phyloP scores from a whole-genome alignment of 345 rosid genomes.

The Gynandropsis gynandra region DNA sequence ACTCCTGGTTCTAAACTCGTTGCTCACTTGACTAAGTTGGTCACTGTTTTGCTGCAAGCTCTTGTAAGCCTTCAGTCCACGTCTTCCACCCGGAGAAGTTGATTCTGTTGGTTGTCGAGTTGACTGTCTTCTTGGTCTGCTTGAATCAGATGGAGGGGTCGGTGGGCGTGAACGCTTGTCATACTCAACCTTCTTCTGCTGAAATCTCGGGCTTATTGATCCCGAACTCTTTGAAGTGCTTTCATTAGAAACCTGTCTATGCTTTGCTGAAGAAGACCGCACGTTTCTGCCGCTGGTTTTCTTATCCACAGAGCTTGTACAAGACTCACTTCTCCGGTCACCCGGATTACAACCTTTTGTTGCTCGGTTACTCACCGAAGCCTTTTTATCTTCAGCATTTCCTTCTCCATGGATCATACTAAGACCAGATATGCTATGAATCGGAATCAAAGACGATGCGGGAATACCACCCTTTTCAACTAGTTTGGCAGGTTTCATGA shows the following conservation, averaged over 20 bases:
- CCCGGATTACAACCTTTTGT: constrained; percentile 40
- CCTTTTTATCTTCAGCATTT: constrained; percentile 28
- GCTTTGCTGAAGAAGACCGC: constrained; percentile 34
- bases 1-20: constrained; percentile 59
- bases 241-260: constrained; percentile 41
- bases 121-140: constrained; percentile 40
- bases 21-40: constrained; percentile 68
- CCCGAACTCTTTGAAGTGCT: constrained; percentile 42
- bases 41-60: constrained; percentile 48
- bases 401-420: constrained; percentile 33
- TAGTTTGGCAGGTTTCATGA: constrained; percentile 88
- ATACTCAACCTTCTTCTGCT: constrained; percentile 54
- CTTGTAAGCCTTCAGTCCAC: constrained; percentile 35
- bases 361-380: constrained; percentile 28
- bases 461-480: constrained; percentile 48
- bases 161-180: constrained; percentile 71
- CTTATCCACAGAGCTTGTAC: constrained; percentile 34
- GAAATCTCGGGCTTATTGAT: constrained; percentile 59
- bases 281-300: constrained; percentile 34
- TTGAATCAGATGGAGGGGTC: constrained; percentile 54
- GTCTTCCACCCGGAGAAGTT: constrained; percentile 56
- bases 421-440: constrained; percentile 37
- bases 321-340: constrained; percentile 32
- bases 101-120: constrained; percentile 38
- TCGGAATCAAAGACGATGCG: constrained; percentile 47